Evolutionary conservation across 1,284 basidiomycete genomes (phyloP).

Genomic region (Taiwanofungus camphoratus): DNA sequence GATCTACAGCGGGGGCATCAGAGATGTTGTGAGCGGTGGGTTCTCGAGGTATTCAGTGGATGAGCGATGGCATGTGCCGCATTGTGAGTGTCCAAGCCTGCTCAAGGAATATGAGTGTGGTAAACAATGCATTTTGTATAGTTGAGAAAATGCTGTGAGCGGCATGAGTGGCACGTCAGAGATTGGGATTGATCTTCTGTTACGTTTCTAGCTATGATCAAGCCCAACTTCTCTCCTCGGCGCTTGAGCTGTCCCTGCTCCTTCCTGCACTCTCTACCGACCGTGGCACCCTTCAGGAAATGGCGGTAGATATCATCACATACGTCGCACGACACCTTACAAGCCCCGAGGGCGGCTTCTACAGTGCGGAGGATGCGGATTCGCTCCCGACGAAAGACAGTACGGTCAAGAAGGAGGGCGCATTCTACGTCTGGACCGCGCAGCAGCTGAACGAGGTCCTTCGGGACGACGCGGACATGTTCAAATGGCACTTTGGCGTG

Average conservation of each 20-base stretch:
- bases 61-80: slow-evolving; percentile 38
- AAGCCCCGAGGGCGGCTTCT: slow-evolving; percentile 33
- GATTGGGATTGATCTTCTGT: not conserved
- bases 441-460: slow-evolving; percentile 32
- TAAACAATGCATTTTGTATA: slow-evolving; percentile 1
- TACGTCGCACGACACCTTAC: slow-evolving; percentile 33
- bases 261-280: slow-evolving; percentile 20
- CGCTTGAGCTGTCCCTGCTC: slow-evolving; percentile 21
- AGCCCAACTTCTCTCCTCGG: slow-evolving; percentile 29
- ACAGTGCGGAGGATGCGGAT: slow-evolving; percentile 41
- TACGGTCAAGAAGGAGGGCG: slow-evolving; percentile 34
- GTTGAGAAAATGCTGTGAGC: slow-evolving; percentile 41
- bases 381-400: slow-evolving; percentile 28
- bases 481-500: slow-evolving; percentile 33
- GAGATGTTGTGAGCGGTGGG: slow-evolving; percentile 39
- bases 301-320: slow-evolving; percentile 29
- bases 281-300: slow-evolving; percentile 21
- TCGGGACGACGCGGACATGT: slow-evolving; percentile 24
- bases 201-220: slow-evolving; percentile 35
- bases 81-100: slow-evolving; percentile 23
- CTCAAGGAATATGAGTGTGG: not conserved
- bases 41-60: slow-evolving; percentile 40
- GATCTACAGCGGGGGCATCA: slow-evolving; percentile 39
- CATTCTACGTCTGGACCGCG: slow-evolving; percentile 39
- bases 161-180: not conserved